Evolutionary conservation across 202 grass and related monocot species (phyloP), one percentile per base, ranked within the genome.

Genomic region (Setaria viridis): DNA sequence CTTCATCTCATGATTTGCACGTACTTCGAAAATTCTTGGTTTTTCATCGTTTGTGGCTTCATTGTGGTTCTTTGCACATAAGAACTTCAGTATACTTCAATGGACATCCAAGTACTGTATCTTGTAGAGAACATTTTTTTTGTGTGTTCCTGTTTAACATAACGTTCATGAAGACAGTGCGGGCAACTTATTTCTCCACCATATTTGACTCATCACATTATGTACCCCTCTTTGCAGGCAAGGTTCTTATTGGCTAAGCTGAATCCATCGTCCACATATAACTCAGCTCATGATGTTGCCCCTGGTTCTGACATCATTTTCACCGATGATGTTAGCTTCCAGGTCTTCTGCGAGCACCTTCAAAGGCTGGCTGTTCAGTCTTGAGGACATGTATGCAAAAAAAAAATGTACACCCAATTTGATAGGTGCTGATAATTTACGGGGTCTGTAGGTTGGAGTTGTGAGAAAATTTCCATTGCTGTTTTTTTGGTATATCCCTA

Each of bases 281-380:
- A 92, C 67, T 92, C 96, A 3, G 79, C 89, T 7, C 89, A 95
- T 17, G 96, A 96, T 79, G 93, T 93, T 53, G 86, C 91, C 79
- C 91, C 91, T 32, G 96, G 96, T 87, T 94, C 93, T 62, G 96
- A 99, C 83, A 91, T 99, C 67, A 99, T 99, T 77, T 99, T 99
- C 80, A 99, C 96, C 0, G 96, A 99, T 81, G 96, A 99, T 85
- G 96, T 99, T 71, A 99, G 96, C 83, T 94, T 94, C 91, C 93
- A 99, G 88, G 96, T 99, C 82, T 99, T 99, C 82, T 96, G 88
- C 62, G 96, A 99, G 88, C 96, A 99, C 86, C 88, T 99, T 58
- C 96, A 99, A 87, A 94, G 92, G 90, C 86, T 99, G 56, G 88
- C 96, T 39, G 96, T 99, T 85, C 96, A 99, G 80, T 99, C 96